Conservation (phyloP, 2,329 filamentous ascomycete genomes). For the Microsporum audouinii region DNA sequence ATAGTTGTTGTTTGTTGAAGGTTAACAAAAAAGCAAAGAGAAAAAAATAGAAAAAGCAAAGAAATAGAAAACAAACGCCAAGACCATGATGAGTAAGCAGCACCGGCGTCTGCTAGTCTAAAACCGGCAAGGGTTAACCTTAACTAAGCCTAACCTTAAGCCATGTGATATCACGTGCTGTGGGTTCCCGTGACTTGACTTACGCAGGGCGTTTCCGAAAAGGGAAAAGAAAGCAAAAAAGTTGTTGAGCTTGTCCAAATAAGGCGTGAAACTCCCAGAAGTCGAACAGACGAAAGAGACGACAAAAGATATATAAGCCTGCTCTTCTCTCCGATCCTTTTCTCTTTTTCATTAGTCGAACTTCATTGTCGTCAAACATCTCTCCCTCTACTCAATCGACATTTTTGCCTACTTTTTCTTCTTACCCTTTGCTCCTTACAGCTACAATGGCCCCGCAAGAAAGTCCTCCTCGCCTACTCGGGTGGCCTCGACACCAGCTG, state of each 20-base stretch:
- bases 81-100: background rate
- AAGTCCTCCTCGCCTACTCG: constrained; percentile 30
- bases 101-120: background rate
- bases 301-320: background rate
- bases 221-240: background rate
- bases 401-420: background rate
- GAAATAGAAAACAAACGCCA: background rate
- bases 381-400: constrained; percentile 1
- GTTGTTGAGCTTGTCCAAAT: background rate
- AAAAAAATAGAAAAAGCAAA: background rate
- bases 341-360: background rate
- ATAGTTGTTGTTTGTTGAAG: background rate
- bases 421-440: background rate
- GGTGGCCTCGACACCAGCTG: constrained; percentile 50
- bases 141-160: background rate
- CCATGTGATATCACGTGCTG: background rate
- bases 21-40: background rate
- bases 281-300: too few species aligned
- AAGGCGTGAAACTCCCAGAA: background rate
- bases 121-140: background rate
- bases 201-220: background rate
- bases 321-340: background rate
- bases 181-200: background rate
- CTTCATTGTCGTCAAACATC: background rate
- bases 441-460: constrained; percentile 11